Conservation (phyloP, 805 yeast genomes). For the Candida railenensis region DNA sequence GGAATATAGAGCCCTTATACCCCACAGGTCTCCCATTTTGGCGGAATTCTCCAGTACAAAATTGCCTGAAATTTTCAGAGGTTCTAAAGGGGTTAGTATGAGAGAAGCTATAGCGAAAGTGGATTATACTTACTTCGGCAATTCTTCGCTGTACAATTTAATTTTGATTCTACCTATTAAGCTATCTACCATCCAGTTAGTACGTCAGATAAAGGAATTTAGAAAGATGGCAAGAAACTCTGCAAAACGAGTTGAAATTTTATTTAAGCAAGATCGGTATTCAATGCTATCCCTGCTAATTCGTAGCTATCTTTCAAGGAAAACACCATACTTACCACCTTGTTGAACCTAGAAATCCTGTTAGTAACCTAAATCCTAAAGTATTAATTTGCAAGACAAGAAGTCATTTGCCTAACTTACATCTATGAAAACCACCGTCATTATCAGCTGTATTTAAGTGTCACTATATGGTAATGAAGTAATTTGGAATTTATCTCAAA, state of each 20-base stretch:
- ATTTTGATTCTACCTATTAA: constrained; percentile 45
- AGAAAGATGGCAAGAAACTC: no score
- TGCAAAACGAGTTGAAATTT: no score
- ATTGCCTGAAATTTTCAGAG: constrained; percentile 50
- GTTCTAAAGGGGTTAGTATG: constrained; percentile 25
- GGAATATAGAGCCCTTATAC: constrained; percentile 63
- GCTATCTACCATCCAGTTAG: constrained; percentile 5
- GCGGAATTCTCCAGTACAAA: constrained; percentile 49
- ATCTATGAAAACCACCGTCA: constrained; percentile 39
- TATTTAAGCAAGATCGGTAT: no score
- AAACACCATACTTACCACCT: constrained; percentile 2
- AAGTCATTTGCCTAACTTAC: constrained; percentile 21
- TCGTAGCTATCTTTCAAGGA: no score
- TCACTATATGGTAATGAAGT: not conserved
- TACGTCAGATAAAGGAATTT: no score
- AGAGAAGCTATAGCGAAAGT: not conserved
- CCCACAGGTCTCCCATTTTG: constrained; percentile 50
- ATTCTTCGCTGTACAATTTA: constrained; percentile 35
- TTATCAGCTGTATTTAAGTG: not conserved
- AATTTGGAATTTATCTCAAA: not conserved
- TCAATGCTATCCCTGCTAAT: no score
- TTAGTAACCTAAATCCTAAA: no score
- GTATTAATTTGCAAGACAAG: constrained; percentile 13
- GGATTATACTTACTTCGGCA: constrained; percentile 31
- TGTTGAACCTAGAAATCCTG: constrained; percentile 15